A percentile compares a stretch with the other conserved stretches of the same genome.
Conservation (phyloP, 2,329 filamentous ascomycete species). For the Emergomyces orientalis region DNA sequence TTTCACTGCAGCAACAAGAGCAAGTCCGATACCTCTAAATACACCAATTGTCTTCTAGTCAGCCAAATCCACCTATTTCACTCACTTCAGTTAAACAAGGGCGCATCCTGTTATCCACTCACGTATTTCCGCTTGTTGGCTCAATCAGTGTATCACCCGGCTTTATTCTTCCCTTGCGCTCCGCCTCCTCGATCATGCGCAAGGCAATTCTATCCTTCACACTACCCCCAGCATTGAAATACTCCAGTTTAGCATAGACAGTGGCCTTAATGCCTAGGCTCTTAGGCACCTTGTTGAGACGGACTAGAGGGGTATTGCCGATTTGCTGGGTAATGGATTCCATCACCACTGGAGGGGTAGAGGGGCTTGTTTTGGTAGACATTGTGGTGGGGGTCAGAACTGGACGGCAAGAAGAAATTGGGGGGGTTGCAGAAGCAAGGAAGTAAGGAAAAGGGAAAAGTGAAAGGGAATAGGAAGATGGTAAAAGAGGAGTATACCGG, state of each 20-base stretch:
- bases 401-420: neutral
- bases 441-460: neutral
- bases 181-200: slow-evolving; percentile 95
- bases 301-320: slow-evolving; percentile 90
- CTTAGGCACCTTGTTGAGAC: slow-evolving; percentile 84
- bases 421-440: too few species aligned
- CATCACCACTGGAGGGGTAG: slow-evolving; percentile 48
- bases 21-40: slow-evolving; percentile 71
- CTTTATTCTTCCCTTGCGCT: slow-evolving; percentile 85
- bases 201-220: slow-evolving; percentile 93
- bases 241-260: slow-evolving; percentile 84
- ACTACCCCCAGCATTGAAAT: slow-evolving; percentile 88
- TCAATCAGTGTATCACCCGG: slow-evolving; percentile 96
- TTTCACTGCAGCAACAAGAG: slow-evolving; percentile 88
- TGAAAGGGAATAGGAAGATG: neutral
- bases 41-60: slow-evolving; percentile 20
- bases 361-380: slow-evolving; percentile 24
- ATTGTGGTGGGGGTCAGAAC: neutral
- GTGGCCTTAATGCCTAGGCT: slow-evolving; percentile 81
- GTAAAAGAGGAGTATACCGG: neutral
- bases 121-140: slow-evolving; percentile 93
- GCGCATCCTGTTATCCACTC: slow-evolving; percentile 17
- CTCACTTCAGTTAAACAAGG: neutral
- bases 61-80: neutral
- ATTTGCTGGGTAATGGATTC: slow-evolving; percentile 76